phyloP scores from a whole-genome alignment of 192 early-diverging fungal species.

The Backusella tuberculispora region DNA sequence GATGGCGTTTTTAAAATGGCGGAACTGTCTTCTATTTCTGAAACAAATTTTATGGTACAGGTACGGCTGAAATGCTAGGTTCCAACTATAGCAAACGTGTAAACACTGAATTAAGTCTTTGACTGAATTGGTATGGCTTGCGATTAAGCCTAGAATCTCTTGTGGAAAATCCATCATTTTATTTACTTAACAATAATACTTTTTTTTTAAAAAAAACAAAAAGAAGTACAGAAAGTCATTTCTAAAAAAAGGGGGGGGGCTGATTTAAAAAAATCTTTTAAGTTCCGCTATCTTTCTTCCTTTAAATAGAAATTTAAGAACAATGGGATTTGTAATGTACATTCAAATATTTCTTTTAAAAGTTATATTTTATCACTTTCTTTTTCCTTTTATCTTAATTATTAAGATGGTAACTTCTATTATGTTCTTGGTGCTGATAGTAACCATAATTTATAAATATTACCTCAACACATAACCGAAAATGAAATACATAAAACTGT shows the following conservation, averaged over 20 bases:
- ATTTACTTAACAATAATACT: not conserved
- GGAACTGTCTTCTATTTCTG: conserved; percentile 11
- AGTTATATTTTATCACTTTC: not conserved
- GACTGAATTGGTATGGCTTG: not conserved
- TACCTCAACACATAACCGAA: no score
- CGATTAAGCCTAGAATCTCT: not conserved
- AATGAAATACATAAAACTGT: not conserved
- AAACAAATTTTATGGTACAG: not conserved
- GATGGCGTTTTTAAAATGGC: not conserved
- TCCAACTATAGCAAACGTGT: not conserved
- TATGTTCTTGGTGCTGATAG: not conserved
- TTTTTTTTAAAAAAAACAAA: no score
- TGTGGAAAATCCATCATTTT: not conserved
- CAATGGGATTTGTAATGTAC: not conserved
- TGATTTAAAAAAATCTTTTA: not conserved
- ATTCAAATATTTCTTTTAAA: not conserved
- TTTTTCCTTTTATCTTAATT: not conserved
- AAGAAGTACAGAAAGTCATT: no score
- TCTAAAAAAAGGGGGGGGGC: not conserved
- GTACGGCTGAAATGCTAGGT: not conserved
- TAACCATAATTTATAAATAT: not conserved
- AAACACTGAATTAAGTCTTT: not conserved
- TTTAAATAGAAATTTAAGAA: not conserved
- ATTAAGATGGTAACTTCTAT: no score
- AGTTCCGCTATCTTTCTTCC: not conserved